Evolutionary conservation across 148 eudicot species (phyloP), one percentile per base, ranked within the genome.

Genomic region (Persicaria tinctoria): DNA sequence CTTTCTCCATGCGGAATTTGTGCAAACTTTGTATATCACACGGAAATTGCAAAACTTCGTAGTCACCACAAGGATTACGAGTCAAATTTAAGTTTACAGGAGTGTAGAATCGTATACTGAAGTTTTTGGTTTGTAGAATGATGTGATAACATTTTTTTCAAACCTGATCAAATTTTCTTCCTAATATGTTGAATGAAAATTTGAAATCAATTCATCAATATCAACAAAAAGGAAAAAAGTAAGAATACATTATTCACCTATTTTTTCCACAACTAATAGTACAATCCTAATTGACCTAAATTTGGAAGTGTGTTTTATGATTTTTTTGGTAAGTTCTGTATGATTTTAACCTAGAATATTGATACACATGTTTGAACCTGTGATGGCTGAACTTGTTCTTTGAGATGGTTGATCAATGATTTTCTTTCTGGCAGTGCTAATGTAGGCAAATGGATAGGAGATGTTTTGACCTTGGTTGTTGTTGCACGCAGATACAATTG

Each of bases 401-500:
- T 57, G 10, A 18, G 32, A 8, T 7, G 63, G 32, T 57, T 57
- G 17, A 54, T 18, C 59, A 54, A 17, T 54, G 54, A 51, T 51
- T 54, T 54, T 17, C 18, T 6, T 54, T 8, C 27, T 23, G 27
- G n/a, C 18, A 54, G 13, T 4, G 18, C 59, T 54, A 54, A 16
- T 16, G n/a, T 14, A 51, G 47, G 9, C 72, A 14, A 14, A 44
- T 23, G 51, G 46, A 41, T 45, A 13, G 72, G 70, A 57, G 44
- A 60, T 60, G 38, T 60, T 60, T 11, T 62, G 70, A 64, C 18
- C 5, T 64, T 13, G 47, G 41, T 38, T 38, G 9, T 71, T 66
- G 47, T 78, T 80, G 70, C 45, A 76, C 85, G 81, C 91, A 94
- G 98, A 94, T 94, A 81, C 97, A 94, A 86, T 84, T 91, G 87